phyloP scores from a whole-genome alignment of 2,329 filamentous ascomycete species.

The Colletotrichum sp. region DNA sequence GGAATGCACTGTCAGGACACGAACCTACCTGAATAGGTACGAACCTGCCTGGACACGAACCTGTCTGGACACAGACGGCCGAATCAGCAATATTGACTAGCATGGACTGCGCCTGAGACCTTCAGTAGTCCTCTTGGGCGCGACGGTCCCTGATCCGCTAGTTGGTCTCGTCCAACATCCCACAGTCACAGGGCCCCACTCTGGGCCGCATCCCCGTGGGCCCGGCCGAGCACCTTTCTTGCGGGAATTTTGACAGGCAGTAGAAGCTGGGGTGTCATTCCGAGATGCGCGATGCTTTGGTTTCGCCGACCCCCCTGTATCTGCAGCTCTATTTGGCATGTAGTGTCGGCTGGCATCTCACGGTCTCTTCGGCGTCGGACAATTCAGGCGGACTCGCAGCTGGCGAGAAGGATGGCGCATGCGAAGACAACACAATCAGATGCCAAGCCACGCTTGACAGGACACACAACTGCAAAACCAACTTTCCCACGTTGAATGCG shows the following conservation, averaged over 20 bases:
- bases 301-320: background rate
- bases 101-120: background rate
- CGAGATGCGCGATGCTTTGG: background rate
- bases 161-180: background rate
- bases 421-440: background rate
- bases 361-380: background rate
- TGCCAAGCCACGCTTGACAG: background rate
- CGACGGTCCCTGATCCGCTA: background rate
- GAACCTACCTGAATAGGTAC: no score
- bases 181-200: background rate
- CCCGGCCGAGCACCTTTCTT: no score
- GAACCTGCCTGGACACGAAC: background rate
- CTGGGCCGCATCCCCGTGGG: background rate
- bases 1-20: no score
- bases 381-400: background rate
- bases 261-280: background rate
- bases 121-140: background rate
- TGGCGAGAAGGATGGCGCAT: background rate
- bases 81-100: background rate
- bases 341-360: background rate
- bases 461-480: background rate
- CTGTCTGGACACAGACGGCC: background rate
- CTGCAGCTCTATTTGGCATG: background rate
- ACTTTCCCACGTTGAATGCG: background rate
- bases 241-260: background rate